These are phyloP conservation scores for Penicillium paradoxum DNA, from an alignment of 495 filamentous ascomycete genomes.

Conservation along the genomic window DNA sequence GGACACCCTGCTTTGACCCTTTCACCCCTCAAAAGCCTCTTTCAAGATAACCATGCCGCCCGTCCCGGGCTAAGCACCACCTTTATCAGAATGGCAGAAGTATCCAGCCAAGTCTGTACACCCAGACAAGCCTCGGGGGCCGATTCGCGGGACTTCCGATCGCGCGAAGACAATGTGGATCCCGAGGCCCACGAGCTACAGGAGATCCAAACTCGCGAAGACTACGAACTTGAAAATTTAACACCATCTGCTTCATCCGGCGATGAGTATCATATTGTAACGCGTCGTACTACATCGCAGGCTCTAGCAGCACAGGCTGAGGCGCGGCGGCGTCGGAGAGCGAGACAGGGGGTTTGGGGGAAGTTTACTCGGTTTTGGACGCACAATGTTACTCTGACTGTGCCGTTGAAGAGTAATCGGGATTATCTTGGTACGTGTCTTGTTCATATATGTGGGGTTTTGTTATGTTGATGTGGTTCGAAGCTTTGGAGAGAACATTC, in stretches of 20 bases:
- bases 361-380: conserved; percentile 34
- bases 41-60: not conserved
- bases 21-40: not conserved
- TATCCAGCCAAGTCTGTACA: not conserved
- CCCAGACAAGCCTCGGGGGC: conserved; percentile 5
- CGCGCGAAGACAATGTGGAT: conserved; percentile 2
- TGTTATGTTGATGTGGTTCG: not conserved
- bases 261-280: conserved; percentile 31
- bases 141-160: conserved; percentile 12
- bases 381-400: conserved; percentile 36
- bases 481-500: conserved; percentile 72
- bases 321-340: conserved; percentile 10
- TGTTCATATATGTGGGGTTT: not conserved
- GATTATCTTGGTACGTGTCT: conserved; percentile 39
- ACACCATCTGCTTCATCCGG: conserved; percentile 30
- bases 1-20: not conserved
- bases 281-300: conserved; percentile 27
- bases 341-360: conserved; percentile 23
- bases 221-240: conserved; percentile 17
- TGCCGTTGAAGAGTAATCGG: conserved; percentile 40
- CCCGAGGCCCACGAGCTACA: conserved; percentile 29
- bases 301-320: conserved; percentile 2
- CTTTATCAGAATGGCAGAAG: not conserved
- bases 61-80: not conserved
- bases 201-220: conserved; percentile 23